phyloP scores from a whole-genome alignment of 139 green algal species.

The Chlorella sp. region DNA sequence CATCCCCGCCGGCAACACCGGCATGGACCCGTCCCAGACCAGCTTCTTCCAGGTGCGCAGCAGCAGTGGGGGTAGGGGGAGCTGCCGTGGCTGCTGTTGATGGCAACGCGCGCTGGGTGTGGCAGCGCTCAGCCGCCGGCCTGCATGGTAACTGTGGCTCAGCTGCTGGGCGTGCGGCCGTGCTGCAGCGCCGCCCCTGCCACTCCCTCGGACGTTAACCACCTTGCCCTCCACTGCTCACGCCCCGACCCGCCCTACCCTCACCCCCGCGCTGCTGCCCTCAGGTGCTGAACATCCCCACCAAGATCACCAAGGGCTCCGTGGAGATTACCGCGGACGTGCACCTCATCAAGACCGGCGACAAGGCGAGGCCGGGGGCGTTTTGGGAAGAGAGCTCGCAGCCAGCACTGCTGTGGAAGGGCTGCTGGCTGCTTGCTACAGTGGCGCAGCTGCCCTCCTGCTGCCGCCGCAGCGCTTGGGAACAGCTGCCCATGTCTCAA shows the following conservation, averaged over 20 bases:
- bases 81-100: too few species aligned
- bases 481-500: too few species aligned
- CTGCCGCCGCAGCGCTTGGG: too few species aligned
- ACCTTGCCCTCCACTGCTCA: background rate
- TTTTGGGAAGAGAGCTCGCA: too few species aligned
- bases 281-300: constrained; percentile 97
- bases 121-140: background rate
- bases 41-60: constrained; percentile 95
- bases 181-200: too few species aligned
- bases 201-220: background rate
- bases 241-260: background rate
- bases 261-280: background rate
- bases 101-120: background rate
- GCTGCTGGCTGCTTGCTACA: too few species aligned
- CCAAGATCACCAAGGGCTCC: constrained; percentile 99
- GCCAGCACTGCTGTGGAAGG: too few species aligned
- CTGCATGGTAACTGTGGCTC: too few species aligned
- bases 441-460: too few species aligned
- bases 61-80: too few species aligned
- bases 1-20: constrained; percentile 90
- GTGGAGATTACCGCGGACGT: constrained; percentile 96
- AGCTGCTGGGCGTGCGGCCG: too few species aligned
- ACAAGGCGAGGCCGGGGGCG: constrained; percentile 83
- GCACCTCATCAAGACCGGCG: constrained; percentile 85
- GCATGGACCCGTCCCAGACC: constrained; percentile 99